Evolutionary conservation across 192 early-diverging fungal genomes (phyloP).

Genomic region (Dissophora globulifera): DNA sequence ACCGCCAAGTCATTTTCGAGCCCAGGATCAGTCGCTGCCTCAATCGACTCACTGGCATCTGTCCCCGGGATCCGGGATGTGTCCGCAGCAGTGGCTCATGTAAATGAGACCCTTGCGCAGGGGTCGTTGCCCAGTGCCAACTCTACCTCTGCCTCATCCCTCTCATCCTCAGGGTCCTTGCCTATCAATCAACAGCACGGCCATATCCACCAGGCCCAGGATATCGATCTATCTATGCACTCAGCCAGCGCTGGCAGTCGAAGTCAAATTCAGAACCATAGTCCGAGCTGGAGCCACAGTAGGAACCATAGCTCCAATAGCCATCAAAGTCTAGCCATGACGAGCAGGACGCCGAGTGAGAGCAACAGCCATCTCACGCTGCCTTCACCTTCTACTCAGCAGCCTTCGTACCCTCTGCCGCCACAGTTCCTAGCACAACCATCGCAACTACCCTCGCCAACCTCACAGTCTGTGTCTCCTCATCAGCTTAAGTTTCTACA

Average conservation of each 20-base stretch:
- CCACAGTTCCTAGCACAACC: not conserved
- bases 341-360: slow-evolving; percentile 28
- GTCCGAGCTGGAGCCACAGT: slow-evolving; percentile 16
- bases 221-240: not conserved
- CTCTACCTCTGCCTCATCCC: slow-evolving; percentile 38
- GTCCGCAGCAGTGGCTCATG: not conserved
- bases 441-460: no score
- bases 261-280: not conserved
- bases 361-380: slow-evolving; percentile 23
- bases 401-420: slow-evolving; percentile 5
- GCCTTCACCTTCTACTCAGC: slow-evolving; percentile 16
- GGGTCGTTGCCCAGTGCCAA: slow-evolving; percentile 35
- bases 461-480: no score
- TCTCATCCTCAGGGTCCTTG: slow-evolving; percentile 41
- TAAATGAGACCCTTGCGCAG: slow-evolving; percentile 16
- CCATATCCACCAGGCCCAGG: slow-evolving; percentile 12
- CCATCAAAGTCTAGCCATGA: slow-evolving; percentile 21
- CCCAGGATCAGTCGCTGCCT: slow-evolving; percentile 14
- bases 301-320: slow-evolving; percentile 26
- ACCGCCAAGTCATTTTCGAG: slow-evolving; percentile 20
- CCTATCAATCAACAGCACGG: slow-evolving; percentile 37
- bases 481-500: no score
- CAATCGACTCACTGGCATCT: slow-evolving; percentile 34
- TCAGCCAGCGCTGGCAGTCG: slow-evolving; percentile 3
- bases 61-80: slow-evolving; percentile 10